Percentiles rank a stretch among this genome's conserved stretches.
Conservation (phyloP, 163 green algal genomes). For the Chloroidium sp. region DNA sequence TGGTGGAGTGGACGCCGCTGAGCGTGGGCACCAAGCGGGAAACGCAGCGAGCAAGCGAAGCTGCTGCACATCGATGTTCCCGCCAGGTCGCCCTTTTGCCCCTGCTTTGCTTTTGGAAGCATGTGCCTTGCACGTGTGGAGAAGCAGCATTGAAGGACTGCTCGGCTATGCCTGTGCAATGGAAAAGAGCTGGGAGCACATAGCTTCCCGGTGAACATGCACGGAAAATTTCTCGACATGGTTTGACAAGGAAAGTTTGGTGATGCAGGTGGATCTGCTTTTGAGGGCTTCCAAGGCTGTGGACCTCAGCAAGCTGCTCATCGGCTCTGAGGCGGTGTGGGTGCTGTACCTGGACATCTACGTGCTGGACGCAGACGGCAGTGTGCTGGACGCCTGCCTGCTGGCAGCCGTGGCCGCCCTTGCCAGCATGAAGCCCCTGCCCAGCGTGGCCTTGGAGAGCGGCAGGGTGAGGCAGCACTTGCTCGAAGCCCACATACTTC, state of each 20-base stretch:
- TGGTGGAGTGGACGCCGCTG: background rate
- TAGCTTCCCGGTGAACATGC: too few relatives aligned
- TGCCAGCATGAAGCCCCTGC: slow-evolving; percentile 29
- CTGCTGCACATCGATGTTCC: too few relatives aligned
- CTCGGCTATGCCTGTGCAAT: too few relatives aligned
- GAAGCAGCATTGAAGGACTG: too few relatives aligned
- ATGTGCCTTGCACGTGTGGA: too few relatives aligned
- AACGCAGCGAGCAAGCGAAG: too few relatives aligned
- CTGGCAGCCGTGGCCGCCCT: slow-evolving; percentile 54
- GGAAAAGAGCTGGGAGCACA: too few relatives aligned
- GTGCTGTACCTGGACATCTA: slow-evolving; percentile 56
- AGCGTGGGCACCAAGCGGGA: too few relatives aligned
- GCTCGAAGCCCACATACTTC: background rate
- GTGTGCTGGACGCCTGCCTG: slow-evolving; percentile 50
- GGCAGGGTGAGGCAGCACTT: slow-evolving; percentile 11
- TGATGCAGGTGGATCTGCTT: background rate
- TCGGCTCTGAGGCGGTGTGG: slow-evolving; percentile 29
- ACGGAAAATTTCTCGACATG: too few relatives aligned
- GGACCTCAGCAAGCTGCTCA: slow-evolving; percentile 9
- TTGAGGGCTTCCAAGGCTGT: background rate
- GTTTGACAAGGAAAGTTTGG: too few relatives aligned
- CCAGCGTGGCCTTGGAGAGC: slow-evolving; percentile 23
- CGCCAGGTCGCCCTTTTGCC: too few relatives aligned
- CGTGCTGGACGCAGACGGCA: slow-evolving; percentile 60
- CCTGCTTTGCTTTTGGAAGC: too few relatives aligned